A percentile compares a stretch with the other conserved stretches of the same genome.
phyloP scores from a whole-genome alignment of 164 flowering plant genomes.

The Taxillus chinensis region DNA sequence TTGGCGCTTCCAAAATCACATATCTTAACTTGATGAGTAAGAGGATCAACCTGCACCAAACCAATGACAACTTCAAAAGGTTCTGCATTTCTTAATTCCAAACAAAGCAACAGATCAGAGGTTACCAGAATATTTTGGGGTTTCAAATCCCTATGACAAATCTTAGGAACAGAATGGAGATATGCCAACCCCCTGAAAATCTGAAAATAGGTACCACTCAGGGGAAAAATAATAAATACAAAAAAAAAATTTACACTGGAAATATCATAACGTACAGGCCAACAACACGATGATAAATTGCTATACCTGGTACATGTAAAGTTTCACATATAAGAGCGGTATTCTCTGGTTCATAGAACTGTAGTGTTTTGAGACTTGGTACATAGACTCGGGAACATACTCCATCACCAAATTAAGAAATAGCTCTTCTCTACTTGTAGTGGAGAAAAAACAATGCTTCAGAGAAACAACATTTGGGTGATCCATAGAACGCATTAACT shows the following conservation, averaged over 20 bases:
- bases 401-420: conserved; percentile 4
- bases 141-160: conserved; percentile 3
- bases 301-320: conserved; percentile 6
- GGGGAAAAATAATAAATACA: neutral
- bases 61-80: neutral
- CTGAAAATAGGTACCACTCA: neutral
- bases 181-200: conserved; percentile 3
- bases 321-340: conserved; percentile 1
- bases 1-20: conserved; percentile 5
- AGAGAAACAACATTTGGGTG: conserved; percentile 6
- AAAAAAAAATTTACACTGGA: no score
- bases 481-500: conserved; percentile 1
- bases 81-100: neutral
- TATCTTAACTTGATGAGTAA: conserved; percentile 2
- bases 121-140: conserved; percentile 3
- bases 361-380: neutral
- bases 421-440: conserved; percentile 2
- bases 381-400: conserved; percentile 1
- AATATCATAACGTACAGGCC: no score
- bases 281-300: neutral
- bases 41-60: conserved; percentile 4
- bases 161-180: neutral
- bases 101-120: neutral
- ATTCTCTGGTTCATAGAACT: neutral
- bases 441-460: conserved; percentile 2